Conservation (phyloP, 2,329 filamentous ascomycete species). For the Pseudopithomyces maydicus region DNA sequence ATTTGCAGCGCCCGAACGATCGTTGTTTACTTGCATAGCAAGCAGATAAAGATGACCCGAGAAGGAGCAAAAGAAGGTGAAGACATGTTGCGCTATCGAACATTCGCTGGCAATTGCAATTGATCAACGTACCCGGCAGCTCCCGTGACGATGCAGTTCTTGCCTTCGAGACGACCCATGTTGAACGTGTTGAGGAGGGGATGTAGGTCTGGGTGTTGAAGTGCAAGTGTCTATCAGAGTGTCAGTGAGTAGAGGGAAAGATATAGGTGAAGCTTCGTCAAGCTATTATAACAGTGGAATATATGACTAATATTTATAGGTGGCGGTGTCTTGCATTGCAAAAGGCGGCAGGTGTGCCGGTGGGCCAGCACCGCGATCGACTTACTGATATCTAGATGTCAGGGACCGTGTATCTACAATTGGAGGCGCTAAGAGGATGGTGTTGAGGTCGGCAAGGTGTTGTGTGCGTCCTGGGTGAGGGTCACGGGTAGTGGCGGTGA, state of each 20-base stretch:
- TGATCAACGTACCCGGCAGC: conserved; percentile 73
- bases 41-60: background rate
- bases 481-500: conserved; percentile 24
- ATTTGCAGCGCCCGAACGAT: background rate
- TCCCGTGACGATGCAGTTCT: conserved; percentile 79
- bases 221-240: conserved; percentile 6
- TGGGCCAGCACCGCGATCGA: background rate
- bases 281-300: conserved; percentile 27
- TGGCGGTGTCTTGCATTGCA: conserved; percentile 1
- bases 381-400: conserved; percentile 4
- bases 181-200: conserved; percentile 30
- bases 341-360: background rate
- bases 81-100: background rate
- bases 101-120: background rate
- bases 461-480: background rate
- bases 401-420: background rate
- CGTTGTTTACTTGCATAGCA: background rate
- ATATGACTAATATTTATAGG: conserved; percentile 38
- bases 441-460: background rate
- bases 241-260: conserved; percentile 11
- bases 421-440: background rate
- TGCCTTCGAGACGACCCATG: conserved; percentile 63
- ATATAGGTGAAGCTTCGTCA: conserved; percentile 11
- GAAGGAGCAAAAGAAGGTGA: background rate
- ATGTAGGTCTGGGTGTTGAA: background rate